Percentiles rank a stretch among this genome's conserved stretches.
These are phyloP conservation scores for Fusarium sp. DNA, from an alignment of 2,329 filamentous ascomycete species.

Conservation along the genomic window DNA sequence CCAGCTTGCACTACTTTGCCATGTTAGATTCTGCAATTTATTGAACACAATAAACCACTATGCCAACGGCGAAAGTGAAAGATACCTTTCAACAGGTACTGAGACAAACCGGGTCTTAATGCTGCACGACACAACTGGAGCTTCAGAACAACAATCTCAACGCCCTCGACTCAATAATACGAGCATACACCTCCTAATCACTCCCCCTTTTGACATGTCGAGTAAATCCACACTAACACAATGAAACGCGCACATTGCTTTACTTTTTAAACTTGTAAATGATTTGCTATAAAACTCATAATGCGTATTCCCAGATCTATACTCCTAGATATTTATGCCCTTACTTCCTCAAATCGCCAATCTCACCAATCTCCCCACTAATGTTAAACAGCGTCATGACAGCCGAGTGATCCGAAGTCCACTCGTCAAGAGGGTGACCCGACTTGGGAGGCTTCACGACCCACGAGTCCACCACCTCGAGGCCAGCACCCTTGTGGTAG, in stretches of 20 bases:
- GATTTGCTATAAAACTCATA: not conserved
- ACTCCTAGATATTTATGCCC: not conserved
- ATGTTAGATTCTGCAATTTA: not conserved
- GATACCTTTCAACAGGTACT: too few species aligned
- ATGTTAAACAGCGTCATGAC: constrained; percentile 41
- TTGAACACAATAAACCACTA: too few species aligned
- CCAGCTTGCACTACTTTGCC: not conserved
- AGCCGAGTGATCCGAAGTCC: constrained; percentile 52
- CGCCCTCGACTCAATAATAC: not conserved
- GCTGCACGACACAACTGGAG: too few species aligned
- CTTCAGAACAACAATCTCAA: not conserved
- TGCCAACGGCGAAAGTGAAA: too few species aligned
- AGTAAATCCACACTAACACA: too few species aligned
- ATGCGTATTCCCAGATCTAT: not conserved
- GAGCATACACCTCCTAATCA: not conserved
- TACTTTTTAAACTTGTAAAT: not conserved
- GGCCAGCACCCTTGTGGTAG: constrained; percentile 47
- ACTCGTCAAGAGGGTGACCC: constrained; percentile 47
- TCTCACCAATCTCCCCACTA: not conserved
- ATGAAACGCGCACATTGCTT: not conserved
- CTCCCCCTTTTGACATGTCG: too few species aligned
- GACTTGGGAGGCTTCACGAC: constrained; percentile 46
- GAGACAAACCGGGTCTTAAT: too few species aligned
- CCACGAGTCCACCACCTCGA: constrained; percentile 44
- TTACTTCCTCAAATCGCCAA: not conserved